phyloP scores from a whole-genome alignment of 1,139 yeast genomes.

The Saccharomyces hybrid region DNA sequence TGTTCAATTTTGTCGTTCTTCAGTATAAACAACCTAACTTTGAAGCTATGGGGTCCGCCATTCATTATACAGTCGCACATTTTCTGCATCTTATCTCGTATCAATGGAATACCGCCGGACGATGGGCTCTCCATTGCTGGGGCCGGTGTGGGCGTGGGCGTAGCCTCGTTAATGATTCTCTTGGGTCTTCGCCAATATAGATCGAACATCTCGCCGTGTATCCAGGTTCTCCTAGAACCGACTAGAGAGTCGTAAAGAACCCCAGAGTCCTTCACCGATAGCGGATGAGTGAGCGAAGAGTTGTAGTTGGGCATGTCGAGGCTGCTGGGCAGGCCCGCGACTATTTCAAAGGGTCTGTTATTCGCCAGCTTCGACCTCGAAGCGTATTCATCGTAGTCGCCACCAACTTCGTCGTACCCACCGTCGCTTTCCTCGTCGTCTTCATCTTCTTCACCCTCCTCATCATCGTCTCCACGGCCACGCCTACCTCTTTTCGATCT shows the following conservation, averaged over 20 bases:
- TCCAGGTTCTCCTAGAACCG: slow-evolving; percentile 68
- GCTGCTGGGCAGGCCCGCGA: slow-evolving; percentile 68
- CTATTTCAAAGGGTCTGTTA: slow-evolving; percentile 38
- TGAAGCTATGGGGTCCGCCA: slow-evolving; percentile 80
- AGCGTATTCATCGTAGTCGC: not conserved
- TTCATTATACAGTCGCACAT: slow-evolving; percentile 66
- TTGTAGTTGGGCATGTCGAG: slow-evolving; percentile 50
- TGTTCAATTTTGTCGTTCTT: slow-evolving; percentile 56
- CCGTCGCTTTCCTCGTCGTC: not conserved
- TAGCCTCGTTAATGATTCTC: slow-evolving; percentile 13
- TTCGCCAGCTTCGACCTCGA: not conserved
- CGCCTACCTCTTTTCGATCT: not conserved
- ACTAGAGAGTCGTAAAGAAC: slow-evolving; percentile 64
- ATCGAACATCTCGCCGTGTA: slow-evolving; percentile 65
- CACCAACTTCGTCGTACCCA: not conserved
- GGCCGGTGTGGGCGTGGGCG: not conserved
- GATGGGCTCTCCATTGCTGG: slow-evolving; percentile 35
- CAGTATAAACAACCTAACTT: slow-evolving; percentile 67
- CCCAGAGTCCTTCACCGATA: slow-evolving; percentile 66
- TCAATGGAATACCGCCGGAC: slow-evolving; percentile 35
- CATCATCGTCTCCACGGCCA: not conserved
- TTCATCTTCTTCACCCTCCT: slow-evolving; percentile 1
- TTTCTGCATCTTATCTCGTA: slow-evolving; percentile 81
- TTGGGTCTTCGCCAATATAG: slow-evolving; percentile 63
- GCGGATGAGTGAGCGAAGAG: slow-evolving; percentile 50